Evolutionary conservation across 2,329 filamentous ascomycete species (phyloP), one percentile per base, ranked within the genome.

Genomic region (Didymosphaeria variabile): DNA sequence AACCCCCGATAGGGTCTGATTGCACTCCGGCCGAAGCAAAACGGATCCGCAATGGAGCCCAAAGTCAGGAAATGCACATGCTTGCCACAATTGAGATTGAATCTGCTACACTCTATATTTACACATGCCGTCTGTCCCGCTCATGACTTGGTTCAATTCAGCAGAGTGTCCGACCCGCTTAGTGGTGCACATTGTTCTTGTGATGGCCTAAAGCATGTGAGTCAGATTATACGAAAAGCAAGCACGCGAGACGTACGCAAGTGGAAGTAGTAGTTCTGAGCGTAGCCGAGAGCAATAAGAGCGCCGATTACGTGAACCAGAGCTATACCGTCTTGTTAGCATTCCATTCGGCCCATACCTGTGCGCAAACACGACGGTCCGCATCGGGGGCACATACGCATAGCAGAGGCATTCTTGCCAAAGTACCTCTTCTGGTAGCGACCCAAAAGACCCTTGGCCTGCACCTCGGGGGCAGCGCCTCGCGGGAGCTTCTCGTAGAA

Each of bases 111-210:
- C 59, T 74, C 68, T 77, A 78, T 72, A 78, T 77, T 64, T 77
- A 77, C 74, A 77, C 67, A 66, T 65, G 65, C 67, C 64, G 56
- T 64, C 66, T 66, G 56, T 63, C 63, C 65, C 59, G 57, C 66
- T 67, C 66, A 57, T 42, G 47, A 54, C n/a, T n/a, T n/a, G n/a
- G n/a, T 34, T 21, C 53, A 36, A 49, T 29, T 36, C 31, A 46
- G n/a, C 17, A 44, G 42, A 45, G 50, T 32, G 47, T 23, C 29
- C 42, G 46, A 12, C 34, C 60, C 63, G 65, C 71, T 71, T 96
- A 99, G 87, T 99, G 95, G 87, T 98, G 94, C 75, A 93, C 92
- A 83, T 99, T 96, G 91, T 99, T 98, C 92, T 99, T 99, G 91
- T 98, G 94, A 89, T 99, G 94, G 76, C 95, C 95, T 99, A 72